phyloP scores from a whole-genome alignment of 345 rosid species.

The Turnera subulata region DNA sequence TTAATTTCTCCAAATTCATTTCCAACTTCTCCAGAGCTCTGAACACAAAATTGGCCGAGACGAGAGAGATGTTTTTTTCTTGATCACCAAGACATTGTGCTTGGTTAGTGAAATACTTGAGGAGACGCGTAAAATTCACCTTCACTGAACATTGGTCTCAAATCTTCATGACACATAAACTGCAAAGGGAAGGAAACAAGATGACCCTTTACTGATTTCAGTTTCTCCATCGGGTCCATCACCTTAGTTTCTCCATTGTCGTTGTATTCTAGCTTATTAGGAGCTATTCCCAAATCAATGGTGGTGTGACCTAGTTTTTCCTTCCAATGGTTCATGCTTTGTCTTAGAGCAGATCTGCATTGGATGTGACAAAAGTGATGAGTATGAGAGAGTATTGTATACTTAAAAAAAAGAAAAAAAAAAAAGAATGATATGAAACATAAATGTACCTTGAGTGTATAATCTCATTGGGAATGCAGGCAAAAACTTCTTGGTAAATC shows the following conservation, averaged over 20 bases:
- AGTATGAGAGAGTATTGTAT: too few relatives aligned
- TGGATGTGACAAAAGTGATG: slow-evolving; percentile 1
- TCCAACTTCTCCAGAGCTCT: neutral
- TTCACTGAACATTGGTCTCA: slow-evolving; percentile 74
- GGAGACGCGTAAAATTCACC: slow-evolving; percentile 80
- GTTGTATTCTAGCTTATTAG: slow-evolving; percentile 37
- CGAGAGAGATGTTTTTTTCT: too few relatives aligned
- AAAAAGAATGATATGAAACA: neutral
- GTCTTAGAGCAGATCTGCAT: slow-evolving; percentile 66
- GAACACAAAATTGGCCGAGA: too few relatives aligned
- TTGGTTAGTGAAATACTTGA: slow-evolving; percentile 60
- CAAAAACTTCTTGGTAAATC: slow-evolving; percentile 70
- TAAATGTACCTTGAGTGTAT: slow-evolving; percentile 55
- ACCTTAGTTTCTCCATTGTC: slow-evolving; percentile 21
- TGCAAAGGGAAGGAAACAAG: slow-evolving; percentile 80
- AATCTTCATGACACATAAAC: slow-evolving; percentile 78
- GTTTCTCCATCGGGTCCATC: slow-evolving; percentile 44
- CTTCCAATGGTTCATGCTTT: slow-evolving; percentile 46
- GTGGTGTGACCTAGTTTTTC: slow-evolving; percentile 69
- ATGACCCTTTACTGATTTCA: slow-evolving; percentile 55
- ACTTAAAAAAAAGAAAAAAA: neutral
- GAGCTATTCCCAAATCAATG: slow-evolving; percentile 82
- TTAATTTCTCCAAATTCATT: too few relatives aligned
- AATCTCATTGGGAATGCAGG: slow-evolving; percentile 76
- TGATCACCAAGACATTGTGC: too few relatives aligned